phyloP scores from a whole-genome alignment of 176 grass and related monocot genomes.

The Pontederia crassipes region DNA sequence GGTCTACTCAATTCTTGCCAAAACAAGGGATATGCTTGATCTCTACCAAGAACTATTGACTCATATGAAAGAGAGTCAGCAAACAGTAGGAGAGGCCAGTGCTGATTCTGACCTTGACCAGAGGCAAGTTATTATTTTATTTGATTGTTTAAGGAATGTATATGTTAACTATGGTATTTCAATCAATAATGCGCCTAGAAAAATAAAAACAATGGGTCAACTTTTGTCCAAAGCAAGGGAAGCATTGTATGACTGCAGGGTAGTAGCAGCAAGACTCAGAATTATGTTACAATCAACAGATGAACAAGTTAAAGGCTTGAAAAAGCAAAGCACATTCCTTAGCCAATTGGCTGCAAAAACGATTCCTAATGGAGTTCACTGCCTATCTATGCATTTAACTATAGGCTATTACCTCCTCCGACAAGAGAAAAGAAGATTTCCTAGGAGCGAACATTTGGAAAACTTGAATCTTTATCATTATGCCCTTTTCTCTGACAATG shows the following conservation, averaged over 20 bases:
- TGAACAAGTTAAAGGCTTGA: not conserved
- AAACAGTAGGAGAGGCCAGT: not conserved
- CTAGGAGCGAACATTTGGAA: not conserved
- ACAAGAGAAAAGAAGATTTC: not conserved
- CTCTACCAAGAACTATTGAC: not conserved
- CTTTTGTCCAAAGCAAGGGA: not conserved
- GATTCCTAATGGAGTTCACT: not conserved
- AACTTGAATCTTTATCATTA: not conserved
- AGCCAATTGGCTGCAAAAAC: not conserved
- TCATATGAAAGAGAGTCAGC: not conserved
- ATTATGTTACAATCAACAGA: not conserved
- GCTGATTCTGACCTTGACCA: not conserved
- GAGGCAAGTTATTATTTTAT: not conserved
- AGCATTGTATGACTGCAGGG: not conserved
- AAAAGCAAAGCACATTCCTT: not conserved
- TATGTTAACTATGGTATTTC: not conserved
- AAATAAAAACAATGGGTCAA: not conserved
- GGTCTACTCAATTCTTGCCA: not conserved
- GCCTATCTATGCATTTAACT: not conserved
- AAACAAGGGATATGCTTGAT: not conserved
- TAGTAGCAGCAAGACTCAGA: not conserved
- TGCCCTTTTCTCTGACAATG: not conserved
- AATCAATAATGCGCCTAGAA: not conserved
- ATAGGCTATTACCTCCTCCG: not conserved
- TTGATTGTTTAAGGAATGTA: not conserved